Percentiles rank a stretch among this genome's conserved stretches.
phyloP scores from a whole-genome alignment of 1,139 yeast genomes.

The Suhomyces bribrorum region DNA sequence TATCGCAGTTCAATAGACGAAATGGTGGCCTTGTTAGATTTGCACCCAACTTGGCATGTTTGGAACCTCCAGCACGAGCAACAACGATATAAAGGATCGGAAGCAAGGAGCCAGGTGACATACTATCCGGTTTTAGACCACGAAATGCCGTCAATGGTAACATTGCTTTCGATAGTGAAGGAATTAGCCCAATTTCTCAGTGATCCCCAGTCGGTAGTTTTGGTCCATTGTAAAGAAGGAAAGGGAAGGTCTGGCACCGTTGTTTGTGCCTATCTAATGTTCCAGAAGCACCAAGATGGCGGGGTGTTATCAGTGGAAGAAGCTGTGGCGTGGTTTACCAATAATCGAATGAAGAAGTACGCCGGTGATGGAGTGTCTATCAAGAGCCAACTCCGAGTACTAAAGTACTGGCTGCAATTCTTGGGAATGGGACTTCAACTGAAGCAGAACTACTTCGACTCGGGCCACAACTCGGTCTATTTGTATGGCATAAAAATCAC shows the following conservation, averaged over 20 bases:
- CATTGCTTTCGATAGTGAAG: slow-evolving; percentile 45
- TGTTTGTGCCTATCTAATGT: slow-evolving; percentile 69
- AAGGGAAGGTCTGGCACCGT: slow-evolving; percentile 88
- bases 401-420: slow-evolving; percentile 57
- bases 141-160: slow-evolving; percentile 64
- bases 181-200: slow-evolving; percentile 50
- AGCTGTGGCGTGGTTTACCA: slow-evolving; percentile 56
- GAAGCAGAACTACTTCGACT: neutral
- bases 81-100: slow-evolving; percentile 49
- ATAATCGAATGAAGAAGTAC: slow-evolving; percentile 56
- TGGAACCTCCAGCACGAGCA: slow-evolving; percentile 60
- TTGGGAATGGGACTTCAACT: slow-evolving; percentile 8
- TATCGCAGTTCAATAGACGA: slow-evolving; percentile 59
- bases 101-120: slow-evolving; percentile 30
- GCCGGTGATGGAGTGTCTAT: slow-evolving; percentile 74
- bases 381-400: slow-evolving; percentile 64
- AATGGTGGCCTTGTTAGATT: slow-evolving; percentile 50
- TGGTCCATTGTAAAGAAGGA: slow-evolving; percentile 88
- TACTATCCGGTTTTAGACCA: slow-evolving; percentile 74
- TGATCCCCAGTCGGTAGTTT: slow-evolving; percentile 44
- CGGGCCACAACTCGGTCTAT: neutral
- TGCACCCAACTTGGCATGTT: slow-evolving; percentile 60
- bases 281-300: slow-evolving; percentile 13
- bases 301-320: slow-evolving; percentile 29
- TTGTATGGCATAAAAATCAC: slow-evolving; percentile 4